Conservation (phyloP, 2,329 filamentous ascomycete species). For the Rhynchosporium graminicola region DNA sequence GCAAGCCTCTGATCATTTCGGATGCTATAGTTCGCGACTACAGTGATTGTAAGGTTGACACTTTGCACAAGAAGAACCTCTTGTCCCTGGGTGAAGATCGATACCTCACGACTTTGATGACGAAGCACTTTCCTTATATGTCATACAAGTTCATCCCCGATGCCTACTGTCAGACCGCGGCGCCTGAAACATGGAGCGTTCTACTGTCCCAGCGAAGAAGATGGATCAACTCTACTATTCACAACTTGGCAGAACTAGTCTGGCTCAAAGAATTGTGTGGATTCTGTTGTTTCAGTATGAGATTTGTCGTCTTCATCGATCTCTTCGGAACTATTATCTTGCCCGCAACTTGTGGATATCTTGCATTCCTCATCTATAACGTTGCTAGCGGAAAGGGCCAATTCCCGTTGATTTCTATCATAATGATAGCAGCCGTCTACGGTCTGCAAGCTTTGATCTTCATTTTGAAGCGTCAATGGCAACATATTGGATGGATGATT, state of each 20-base stretch:
- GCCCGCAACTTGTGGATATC: constrained; percentile 82
- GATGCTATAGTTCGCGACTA: constrained; percentile 88
- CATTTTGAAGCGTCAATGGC: constrained; percentile 95
- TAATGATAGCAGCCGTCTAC: constrained; percentile 89
- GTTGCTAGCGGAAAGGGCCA: constrained; percentile 69
- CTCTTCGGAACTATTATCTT: constrained; percentile 90
- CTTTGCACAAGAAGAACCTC: constrained; percentile 91
- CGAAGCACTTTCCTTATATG: constrained; percentile 94
- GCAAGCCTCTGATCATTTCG: constrained; percentile 90
- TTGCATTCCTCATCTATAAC: constrained; percentile 83
- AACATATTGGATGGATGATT: constrained; percentile 99
- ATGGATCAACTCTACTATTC: constrained; percentile 99
- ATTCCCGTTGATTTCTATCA: constrained; percentile 83
- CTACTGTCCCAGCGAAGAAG: constrained; percentile 95
- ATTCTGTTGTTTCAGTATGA: constrained; percentile 99
- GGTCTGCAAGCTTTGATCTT: constrained; percentile 96
- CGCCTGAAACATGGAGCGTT: constrained; percentile 91
- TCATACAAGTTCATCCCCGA: constrained; percentile 94
- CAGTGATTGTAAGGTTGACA: constrained; percentile 85
- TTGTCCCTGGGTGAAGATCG: constrained; percentile 94
- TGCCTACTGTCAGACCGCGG: constrained; percentile 90
- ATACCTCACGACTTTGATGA: constrained; percentile 96
- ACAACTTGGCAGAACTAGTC: constrained; percentile 91
- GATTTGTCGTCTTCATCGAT: constrained; percentile 94
- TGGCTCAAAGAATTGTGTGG: constrained; percentile 92